phyloP scores from a whole-genome alignment of 805 yeast genomes.

The Candida xyloterini region DNA sequence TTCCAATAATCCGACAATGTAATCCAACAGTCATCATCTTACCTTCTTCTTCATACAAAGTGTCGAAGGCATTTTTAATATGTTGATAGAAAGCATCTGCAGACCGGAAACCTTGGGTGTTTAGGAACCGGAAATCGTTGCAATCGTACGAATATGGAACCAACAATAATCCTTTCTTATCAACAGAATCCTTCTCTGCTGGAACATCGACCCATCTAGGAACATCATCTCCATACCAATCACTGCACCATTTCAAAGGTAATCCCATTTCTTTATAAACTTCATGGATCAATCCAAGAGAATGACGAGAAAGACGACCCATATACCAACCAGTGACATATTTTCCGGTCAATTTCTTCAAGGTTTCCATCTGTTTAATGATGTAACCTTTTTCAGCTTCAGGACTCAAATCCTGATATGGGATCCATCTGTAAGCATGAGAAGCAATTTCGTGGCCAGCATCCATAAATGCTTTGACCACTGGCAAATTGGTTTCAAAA shows the following conservation, averaged over 20 bases:
- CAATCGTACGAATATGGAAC: conserved; percentile 30
- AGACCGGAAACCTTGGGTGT: conserved; percentile 29
- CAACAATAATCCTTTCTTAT: conserved; percentile 27
- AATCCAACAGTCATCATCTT: conserved; percentile 39
- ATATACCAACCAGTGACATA: conserved; percentile 38
- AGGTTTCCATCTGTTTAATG: conserved; percentile 28
- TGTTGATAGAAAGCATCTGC: conserved; percentile 30
- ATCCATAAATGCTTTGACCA: conserved; percentile 35
- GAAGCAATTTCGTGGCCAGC: conserved; percentile 40
- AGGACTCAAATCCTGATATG: conserved; percentile 30
- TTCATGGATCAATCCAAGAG: conserved; percentile 34
- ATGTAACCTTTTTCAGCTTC: conserved; percentile 36
- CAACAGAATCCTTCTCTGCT: conserved; percentile 20
- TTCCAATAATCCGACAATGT: conserved; percentile 37
- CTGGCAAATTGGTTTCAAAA: conserved; percentile 33
- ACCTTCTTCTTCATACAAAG: conserved; percentile 36
- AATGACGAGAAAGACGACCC: conserved; percentile 34
- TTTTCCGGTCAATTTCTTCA: conserved; percentile 33
- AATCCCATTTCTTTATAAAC: conserved; percentile 34
- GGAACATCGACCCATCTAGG: conserved; percentile 38
- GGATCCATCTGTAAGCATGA: conserved; percentile 39
- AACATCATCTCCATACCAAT: conserved; percentile 37
- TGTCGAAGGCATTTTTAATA: conserved; percentile 36
- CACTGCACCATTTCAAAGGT: conserved; percentile 35
- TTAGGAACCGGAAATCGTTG: conserved; percentile 27